These are phyloP conservation scores for Mercurialis annua DNA, from an alignment of 345 rosid genomes.

Conservation along the genomic window DNA sequence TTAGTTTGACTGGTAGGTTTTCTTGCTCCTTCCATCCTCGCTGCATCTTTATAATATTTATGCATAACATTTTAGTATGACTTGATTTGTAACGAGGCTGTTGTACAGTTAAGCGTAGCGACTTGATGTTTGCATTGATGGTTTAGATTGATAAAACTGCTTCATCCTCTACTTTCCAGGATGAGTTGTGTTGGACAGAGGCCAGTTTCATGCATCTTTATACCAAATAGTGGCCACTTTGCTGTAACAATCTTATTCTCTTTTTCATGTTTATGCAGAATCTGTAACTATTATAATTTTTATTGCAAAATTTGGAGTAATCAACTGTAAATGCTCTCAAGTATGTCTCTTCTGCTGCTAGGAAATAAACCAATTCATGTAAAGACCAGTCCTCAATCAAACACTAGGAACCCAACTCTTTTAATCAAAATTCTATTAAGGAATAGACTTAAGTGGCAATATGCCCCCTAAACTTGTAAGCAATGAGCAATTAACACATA, in stretches of 20 bases:
- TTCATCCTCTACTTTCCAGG: conserved; percentile 10
- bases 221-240: neutral
- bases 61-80: conserved; percentile 12
- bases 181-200: conserved; percentile 2
- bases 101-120: conserved; percentile 11
- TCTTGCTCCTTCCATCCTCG: neutral
- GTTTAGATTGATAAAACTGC: neutral
- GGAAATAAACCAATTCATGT: neutral
- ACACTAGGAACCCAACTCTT: too few species aligned
- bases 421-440: too few species aligned
- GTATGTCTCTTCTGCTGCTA: too few species aligned
- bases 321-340: too few species aligned
- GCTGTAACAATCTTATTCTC: neutral
- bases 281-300: too few species aligned
- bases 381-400: too few species aligned
- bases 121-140: neutral
- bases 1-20: conserved; percentile 28
- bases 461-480: too few species aligned
- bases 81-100: conserved; percentile 15
- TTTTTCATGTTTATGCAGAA: too few species aligned
- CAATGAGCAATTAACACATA: too few species aligned
- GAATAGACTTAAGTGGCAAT: too few species aligned
- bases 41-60: conserved; percentile 6
- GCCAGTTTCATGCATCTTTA: neutral
- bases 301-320: too few species aligned